Conservation (phyloP, 306 rosid genomes). For the Sicyos edulis region DNA sequence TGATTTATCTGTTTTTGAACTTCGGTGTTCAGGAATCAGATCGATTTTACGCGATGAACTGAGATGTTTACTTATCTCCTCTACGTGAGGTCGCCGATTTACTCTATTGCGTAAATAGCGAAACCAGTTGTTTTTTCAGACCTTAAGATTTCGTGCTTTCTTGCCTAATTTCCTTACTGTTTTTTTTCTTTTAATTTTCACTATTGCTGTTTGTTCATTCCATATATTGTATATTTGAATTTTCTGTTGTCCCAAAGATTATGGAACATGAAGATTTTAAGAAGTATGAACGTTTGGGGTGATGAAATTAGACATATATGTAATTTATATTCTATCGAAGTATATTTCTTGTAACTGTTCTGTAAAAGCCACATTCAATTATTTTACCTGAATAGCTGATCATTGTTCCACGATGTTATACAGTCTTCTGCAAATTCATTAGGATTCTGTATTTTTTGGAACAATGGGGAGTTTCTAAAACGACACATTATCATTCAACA, state of each 20-base stretch:
- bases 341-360: neutral
- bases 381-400: too few relatives aligned
- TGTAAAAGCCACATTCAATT: neutral
- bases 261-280: slow-evolving; percentile 16
- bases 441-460: neutral
- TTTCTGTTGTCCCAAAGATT: neutral
- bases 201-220: neutral
- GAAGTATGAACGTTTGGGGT: neutral
- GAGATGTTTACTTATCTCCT: neutral
- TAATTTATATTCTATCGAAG: neutral
- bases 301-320: neutral
- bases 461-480: neutral
- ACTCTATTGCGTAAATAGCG: neutral
- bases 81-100: neutral
- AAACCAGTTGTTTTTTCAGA: neutral
- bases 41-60: neutral
- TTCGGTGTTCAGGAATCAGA: neutral
- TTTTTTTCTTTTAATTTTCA: neutral
- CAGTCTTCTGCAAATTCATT: neutral
- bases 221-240: neutral
- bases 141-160: neutral
- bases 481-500: neutral
- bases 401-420: neutral
- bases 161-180: neutral
- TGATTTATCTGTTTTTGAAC: neutral